Evolutionary conservation across 768 basidiomycete genomes (phyloP), one percentile per base, ranked within the genome.

Genomic region (Russula vinacea): DNA sequence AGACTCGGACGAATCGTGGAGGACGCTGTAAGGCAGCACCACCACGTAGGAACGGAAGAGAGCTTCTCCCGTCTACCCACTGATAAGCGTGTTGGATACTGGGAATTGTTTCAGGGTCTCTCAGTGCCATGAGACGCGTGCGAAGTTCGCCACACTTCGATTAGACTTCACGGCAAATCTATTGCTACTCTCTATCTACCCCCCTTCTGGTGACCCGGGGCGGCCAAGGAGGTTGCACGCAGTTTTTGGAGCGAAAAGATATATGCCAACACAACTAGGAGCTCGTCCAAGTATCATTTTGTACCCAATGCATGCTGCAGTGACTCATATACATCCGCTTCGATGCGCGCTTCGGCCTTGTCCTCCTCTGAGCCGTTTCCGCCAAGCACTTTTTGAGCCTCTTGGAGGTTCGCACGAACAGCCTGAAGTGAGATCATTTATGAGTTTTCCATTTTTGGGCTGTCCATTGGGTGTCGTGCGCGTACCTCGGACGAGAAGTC

Each of bases 321-420:
- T 49, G 92, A 85, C 81, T 98, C 97, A 74, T 95, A 98, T 62
- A 98, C 95, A 73, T 96, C 94, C 40, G 90, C 90, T 78, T 99
- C 96, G 74, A 98, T 85, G 69, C 86, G 84, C 37, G 95, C 97
- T 78, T 95, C 94, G 65, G 88, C 78, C 81, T 94, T 98, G 76
- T 94, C 94, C 70, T 88, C 88, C 76, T 98, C 97, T 51, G 92
- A 87, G 35, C 94, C 95, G 72, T 81, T 90, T 49, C 94, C 93
- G 47, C 80, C 75, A 2, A 86, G 83, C 37, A 93, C 90, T 73
- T 84, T 86, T 75, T 90, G 80, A 29, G 94, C 95, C 71, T 98
- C 94, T 70, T 88, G 85, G 35, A 98, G 83, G 74, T 93, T 93
- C 35, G 89, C 76, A 68, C 94, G 92, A 71, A 98, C 83, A 70